These are phyloP conservation scores for Arthromyces matolae DNA, from an alignment of 768 basidiomycete genomes.

Conservation along the genomic window DNA sequence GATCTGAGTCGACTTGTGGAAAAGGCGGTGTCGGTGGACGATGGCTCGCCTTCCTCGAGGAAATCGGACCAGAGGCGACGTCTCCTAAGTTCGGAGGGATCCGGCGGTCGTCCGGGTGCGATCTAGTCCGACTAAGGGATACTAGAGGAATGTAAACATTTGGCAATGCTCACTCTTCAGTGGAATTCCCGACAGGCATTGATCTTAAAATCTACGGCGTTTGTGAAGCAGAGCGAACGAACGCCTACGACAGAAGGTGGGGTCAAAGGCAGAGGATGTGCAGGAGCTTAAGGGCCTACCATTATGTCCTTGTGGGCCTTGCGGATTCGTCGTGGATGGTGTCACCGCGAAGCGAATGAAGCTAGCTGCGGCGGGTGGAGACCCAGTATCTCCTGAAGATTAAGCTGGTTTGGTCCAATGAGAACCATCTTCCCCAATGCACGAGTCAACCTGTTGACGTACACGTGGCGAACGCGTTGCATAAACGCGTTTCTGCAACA, in stretches of 20 bases:
- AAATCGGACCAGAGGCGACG: neutral
- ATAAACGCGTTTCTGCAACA: neutral
- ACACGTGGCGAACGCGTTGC: slow-evolving; percentile 16
- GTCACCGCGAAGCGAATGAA: slow-evolving; percentile 2
- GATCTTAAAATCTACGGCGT: neutral
- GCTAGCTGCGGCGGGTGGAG: too few relatives aligned
- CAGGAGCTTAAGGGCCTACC: neutral
- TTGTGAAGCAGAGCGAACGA: neutral
- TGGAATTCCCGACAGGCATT: neutral
- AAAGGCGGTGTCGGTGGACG: slow-evolving; percentile 12
- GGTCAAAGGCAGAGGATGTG: neutral
- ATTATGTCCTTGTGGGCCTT: slow-evolving; percentile 6
- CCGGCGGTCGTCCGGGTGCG: too few relatives aligned
- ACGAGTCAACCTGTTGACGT: slow-evolving; percentile 7
- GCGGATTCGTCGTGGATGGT: slow-evolving; percentile 10
- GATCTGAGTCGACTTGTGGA: neutral
- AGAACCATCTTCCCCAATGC: too few relatives aligned
- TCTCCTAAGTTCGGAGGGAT: too few relatives aligned
- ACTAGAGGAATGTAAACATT: too few relatives aligned
- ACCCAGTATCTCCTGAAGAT: too few relatives aligned
- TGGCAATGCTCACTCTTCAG: neutral
- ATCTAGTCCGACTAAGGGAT: too few relatives aligned
- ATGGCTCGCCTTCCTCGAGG: neutral
- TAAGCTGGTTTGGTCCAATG: too few relatives aligned
- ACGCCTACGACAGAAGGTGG: neutral